These are phyloP conservation scores for Phaseolus lunatus DNA, from an alignment of 306 rosid genomes.

Conservation along the genomic window DNA sequence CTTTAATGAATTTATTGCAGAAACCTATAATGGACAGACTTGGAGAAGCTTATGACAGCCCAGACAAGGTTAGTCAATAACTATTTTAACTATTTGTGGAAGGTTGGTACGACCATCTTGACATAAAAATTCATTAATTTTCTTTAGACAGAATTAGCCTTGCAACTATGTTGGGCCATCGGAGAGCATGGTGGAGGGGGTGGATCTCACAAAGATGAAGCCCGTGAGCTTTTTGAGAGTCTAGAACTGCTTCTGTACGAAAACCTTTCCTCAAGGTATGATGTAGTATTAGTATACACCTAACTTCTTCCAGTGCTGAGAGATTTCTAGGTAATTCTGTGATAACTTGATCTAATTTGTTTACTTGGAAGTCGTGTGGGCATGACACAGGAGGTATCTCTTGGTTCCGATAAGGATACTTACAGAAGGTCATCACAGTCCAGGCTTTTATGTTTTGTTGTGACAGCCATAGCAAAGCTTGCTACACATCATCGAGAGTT, in stretches of 20 bases:
- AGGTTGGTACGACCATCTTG: constrained; percentile 23
- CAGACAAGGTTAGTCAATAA: constrained; percentile 72
- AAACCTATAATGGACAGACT: constrained; percentile 94
- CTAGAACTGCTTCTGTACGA: constrained; percentile 92
- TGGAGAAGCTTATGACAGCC: constrained; percentile 89
- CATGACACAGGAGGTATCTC: constrained; percentile 68
- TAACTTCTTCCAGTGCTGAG: constrained; percentile 39
- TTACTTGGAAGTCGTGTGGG: constrained; percentile 77
- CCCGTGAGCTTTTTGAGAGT: constrained; percentile 98
- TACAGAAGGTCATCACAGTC: constrained; percentile 83
- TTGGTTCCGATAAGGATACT: constrained; percentile 57
- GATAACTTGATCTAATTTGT: constrained; percentile 38
- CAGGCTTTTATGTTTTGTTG: constrained; percentile 91
- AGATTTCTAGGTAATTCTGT: constrained; percentile 33
- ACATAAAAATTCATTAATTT: constrained; percentile 45
- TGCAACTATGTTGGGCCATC: constrained; percentile 96
- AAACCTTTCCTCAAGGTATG: constrained; percentile 92
- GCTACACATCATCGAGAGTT: constrained; percentile 91
- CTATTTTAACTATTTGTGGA: constrained; percentile 32
- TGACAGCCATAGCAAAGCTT: constrained; percentile 96
- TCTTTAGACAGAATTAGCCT: constrained; percentile 85
- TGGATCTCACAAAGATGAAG: constrained; percentile 87
- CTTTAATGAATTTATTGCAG: constrained; percentile 57
- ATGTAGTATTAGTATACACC: constrained; percentile 53
- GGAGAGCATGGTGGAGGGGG: constrained; percentile 99